Evolutionary conservation across 2,329 filamentous ascomycete species (phyloP).

Genomic region (Fusarium palustre): DNA sequence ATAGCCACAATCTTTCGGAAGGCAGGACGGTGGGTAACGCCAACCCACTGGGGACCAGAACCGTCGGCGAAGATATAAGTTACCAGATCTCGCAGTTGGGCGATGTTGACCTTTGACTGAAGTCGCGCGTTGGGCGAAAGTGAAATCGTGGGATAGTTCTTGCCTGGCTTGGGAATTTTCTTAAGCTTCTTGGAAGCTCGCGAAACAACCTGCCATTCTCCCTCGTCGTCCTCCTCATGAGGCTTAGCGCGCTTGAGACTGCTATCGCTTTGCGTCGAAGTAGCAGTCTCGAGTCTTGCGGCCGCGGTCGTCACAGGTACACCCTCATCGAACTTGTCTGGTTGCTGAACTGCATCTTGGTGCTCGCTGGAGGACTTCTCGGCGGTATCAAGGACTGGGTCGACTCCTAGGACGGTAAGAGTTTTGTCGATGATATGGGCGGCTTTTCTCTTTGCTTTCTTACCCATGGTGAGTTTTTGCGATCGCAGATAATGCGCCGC

Average conservation of each 20-base stretch:
- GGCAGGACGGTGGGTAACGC: constrained; percentile 70
- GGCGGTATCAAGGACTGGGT: constrained; percentile 15
- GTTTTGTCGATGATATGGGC: constrained; percentile 23
- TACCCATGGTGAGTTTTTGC: constrained; percentile 41
- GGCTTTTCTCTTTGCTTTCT: constrained; percentile 38
- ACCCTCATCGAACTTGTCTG: constrained; percentile 18
- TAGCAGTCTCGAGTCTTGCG: constrained; percentile 23
- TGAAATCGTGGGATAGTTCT: constrained; percentile 69
- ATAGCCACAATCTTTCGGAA: constrained; percentile 86
- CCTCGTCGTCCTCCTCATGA: constrained; percentile 58
- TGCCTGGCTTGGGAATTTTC: constrained; percentile 67
- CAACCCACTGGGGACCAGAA: constrained; percentile 72
- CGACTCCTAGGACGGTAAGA: constrained; percentile 38
- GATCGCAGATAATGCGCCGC: constrained; percentile 30
- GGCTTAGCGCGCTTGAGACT: constrained; percentile 64
- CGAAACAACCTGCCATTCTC: constrained; percentile 68
- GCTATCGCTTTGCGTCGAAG: constrained; percentile 49
- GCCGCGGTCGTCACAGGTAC: constrained; percentile 13
- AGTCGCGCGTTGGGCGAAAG: constrained; percentile 70
- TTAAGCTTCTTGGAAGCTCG: constrained; percentile 69
- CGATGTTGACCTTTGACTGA: constrained; percentile 71
- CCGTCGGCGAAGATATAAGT: constrained; percentile 77
- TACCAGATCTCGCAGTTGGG: constrained; percentile 71
- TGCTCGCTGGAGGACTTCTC: constrained; percentile 16
- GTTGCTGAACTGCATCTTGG: constrained; percentile 17